Conservation (phyloP, 1,284 basidiomycete genomes). For the Somion occarium region DNA sequence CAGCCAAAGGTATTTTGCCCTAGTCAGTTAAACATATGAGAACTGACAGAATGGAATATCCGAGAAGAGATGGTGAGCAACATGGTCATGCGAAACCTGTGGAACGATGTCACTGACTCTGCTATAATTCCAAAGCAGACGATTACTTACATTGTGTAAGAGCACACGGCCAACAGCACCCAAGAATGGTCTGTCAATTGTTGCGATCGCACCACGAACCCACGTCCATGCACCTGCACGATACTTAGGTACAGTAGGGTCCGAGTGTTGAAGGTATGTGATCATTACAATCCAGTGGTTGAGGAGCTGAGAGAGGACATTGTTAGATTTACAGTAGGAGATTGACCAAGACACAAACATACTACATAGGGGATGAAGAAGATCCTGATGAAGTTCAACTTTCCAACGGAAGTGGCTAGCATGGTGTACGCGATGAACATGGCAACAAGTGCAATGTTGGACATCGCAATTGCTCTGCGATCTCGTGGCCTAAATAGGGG, state of each 20-base stretch:
- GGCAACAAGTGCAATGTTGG: constrained; percentile 41
- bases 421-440: constrained; percentile 36
- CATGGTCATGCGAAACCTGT: constrained; percentile 36
- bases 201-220: constrained; percentile 54
- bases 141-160: constrained; percentile 40
- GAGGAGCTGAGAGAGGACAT: no score
- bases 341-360: no score
- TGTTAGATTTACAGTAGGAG: no score
- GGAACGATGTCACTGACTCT: background rate
- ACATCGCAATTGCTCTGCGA: constrained; percentile 40
- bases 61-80: constrained; percentile 34
- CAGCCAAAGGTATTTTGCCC: background rate
- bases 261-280: constrained; percentile 42
- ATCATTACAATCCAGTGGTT: background rate
- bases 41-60: constrained; percentile 32
- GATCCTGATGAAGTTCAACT: constrained; percentile 42
- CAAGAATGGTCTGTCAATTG: constrained; percentile 55
- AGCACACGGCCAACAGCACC: constrained; percentile 46
- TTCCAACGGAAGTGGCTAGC: constrained; percentile 35
- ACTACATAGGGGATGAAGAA: constrained; percentile 47
- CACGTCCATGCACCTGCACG: constrained; percentile 47
- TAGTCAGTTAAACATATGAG: background rate
- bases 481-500: no score
- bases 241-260: constrained; percentile 41
- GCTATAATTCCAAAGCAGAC: background rate